Base-by-base conservation (phyloP, 1,139 yeast species). In the Yamadazyma epiphylla region DNA sequence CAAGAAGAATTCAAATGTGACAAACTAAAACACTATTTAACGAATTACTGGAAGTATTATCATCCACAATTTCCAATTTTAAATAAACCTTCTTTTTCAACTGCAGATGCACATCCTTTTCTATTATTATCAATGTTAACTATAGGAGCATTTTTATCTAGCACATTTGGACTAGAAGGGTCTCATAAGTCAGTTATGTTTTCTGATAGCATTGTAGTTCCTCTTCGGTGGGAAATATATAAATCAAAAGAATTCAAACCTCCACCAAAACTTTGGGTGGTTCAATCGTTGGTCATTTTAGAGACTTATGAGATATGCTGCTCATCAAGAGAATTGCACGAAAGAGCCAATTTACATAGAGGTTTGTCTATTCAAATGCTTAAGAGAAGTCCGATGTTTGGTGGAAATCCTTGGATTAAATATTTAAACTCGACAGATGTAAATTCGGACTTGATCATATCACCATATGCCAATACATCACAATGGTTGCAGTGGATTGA, bases 291-390 rank as follows among this genome's bases (percentile, higher is more conserved):
- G 29, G 58, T 79, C 31, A 48, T 83, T 32, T 53, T 83, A 21
- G 89, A 82, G 48, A 70, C 74, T 48, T 77, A 71, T 45, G 94
- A 85, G 46, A 80, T 83, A 50, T 69, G 80, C 29, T 73, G 79
- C 43, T 56, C 79, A 28, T 59, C 71, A 38, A 58, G 85, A 38
- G 59, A 60, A 22, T 56, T 80, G 44, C 94, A 84, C 48, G 94
- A 83, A 49, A 53, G 94, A 27, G 85, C 85, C 0, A 84, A 78
- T 47, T 60, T 84, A 8, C 91, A 84, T 46, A 88, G 83, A 48
- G 91, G 88, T 2, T 74, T 88, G 0, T 77, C 85, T 0, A 76
- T 82, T 13, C 94, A 84, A 51, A 55, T 85, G 33, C 57, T 85
- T 27, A 61, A 89, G 38, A 65, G 94, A 46, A 77, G 84, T 10